Percentiles rank a stretch among this genome's conserved stretches.
Conservation (phyloP, 164 flowering plant species). For the Pachysandra terminalis region DNA sequence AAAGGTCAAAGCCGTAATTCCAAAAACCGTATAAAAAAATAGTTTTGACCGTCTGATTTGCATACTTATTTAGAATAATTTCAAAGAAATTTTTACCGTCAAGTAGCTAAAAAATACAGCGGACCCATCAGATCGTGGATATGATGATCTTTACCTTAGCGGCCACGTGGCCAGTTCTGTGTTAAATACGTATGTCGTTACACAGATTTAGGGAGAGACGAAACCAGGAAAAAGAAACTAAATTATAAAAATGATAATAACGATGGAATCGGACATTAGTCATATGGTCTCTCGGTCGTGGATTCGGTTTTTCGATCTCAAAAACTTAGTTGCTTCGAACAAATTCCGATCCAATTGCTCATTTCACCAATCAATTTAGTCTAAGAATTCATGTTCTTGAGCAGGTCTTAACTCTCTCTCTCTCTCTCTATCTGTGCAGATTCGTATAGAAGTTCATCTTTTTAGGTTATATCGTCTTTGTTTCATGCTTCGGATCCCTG, state of each 20-base stretch:
- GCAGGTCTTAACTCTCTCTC: too few relatives aligned
- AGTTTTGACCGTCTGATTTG: too few relatives aligned
- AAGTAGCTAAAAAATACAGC: too few relatives aligned
- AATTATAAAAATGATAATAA: too few relatives aligned
- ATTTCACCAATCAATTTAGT: not conserved
- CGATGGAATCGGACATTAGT: not conserved
- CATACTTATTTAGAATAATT: too few relatives aligned
- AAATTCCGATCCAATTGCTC: not conserved
- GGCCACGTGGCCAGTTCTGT: too few relatives aligned
- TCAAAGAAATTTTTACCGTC: too few relatives aligned
- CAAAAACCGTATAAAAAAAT: too few relatives aligned
- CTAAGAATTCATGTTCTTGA: not conserved
- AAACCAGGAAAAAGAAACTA: not conserved
- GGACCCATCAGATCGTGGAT: too few relatives aligned
- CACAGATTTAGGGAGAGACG: not conserved
- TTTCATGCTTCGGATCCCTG: not conserved
- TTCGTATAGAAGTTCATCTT: not conserved
- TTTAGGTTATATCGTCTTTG: not conserved
- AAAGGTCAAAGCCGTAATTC: too few relatives aligned
- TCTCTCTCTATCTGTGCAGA: not conserved
- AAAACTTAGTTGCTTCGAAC: not conserved
- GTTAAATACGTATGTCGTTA: too few relatives aligned
- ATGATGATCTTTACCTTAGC: too few relatives aligned
- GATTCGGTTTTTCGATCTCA: not conserved
- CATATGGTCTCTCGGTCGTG: not conserved